phyloP scores from a whole-genome alignment of 345 rosid species.

The Abelmoschus esculentus region DNA sequence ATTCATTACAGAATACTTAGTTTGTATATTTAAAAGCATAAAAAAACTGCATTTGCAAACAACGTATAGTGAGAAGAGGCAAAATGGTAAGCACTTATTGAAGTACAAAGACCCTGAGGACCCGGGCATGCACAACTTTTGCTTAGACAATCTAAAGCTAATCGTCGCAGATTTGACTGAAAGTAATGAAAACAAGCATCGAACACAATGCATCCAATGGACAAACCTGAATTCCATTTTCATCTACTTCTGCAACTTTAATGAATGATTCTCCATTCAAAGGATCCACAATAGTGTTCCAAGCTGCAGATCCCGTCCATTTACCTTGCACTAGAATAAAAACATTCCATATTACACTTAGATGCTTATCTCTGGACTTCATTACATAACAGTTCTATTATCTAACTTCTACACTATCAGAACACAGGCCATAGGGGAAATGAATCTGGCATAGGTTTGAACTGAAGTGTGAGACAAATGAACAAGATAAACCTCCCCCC shows the following conservation, averaged over 20 bases:
- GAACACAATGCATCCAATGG: not conserved
- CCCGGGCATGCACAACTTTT: not conserved
- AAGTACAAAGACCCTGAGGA: not conserved
- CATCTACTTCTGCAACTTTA: constrained; percentile 72
- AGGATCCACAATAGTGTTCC: constrained; percentile 74
- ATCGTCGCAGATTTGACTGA: not conserved
- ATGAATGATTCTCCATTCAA: constrained; percentile 91
- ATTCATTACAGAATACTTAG: constrained; percentile 9
- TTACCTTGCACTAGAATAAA: constrained; percentile 72
- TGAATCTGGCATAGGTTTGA: too few relatives aligned
- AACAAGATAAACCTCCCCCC: too few relatives aligned
- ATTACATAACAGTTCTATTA: not conserved
- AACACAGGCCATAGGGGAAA: not conserved
- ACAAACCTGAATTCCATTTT: constrained; percentile 62
- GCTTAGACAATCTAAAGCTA: not conserved
- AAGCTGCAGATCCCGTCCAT: constrained; percentile 63
- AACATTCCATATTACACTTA: constrained; percentile 11
- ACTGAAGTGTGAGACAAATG: too few relatives aligned
- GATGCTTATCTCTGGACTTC: not conserved
- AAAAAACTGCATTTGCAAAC: not conserved
- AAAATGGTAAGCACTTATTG: not conserved
- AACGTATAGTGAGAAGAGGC: not conserved
- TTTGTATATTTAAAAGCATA: not conserved
- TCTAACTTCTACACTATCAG: not conserved
- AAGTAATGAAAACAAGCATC: not conserved